Percentiles rank a stretch among this genome's conserved stretches.
phyloP scores from a whole-genome alignment of 805 yeast genomes.

The Blastobotrys attinorum region DNA sequence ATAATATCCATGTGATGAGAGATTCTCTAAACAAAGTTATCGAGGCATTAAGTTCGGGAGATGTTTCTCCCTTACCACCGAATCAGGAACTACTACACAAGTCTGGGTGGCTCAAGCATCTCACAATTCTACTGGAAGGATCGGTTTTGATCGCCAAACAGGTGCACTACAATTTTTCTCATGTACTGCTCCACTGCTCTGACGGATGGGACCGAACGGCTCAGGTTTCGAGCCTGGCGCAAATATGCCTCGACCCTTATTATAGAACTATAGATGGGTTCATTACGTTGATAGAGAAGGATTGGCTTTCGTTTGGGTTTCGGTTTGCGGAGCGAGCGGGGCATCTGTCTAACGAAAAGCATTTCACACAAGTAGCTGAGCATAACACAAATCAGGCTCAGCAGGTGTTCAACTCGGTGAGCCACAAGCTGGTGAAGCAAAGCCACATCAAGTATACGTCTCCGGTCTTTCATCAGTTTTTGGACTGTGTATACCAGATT shows the following conservation, averaged over 20 bases:
- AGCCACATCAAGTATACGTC: constrained; percentile 57
- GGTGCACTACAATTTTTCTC: constrained; percentile 74
- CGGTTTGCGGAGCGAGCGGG: constrained; percentile 78
- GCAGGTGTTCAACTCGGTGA: constrained; percentile 40
- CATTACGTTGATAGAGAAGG: constrained; percentile 78
- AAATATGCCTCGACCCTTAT: constrained; percentile 83
- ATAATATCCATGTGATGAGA: constrained; percentile 91
- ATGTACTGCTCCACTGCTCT: constrained; percentile 84
- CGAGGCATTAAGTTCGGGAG: constrained; percentile 60
- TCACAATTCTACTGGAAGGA: constrained; percentile 60
- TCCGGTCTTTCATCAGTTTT: constrained; percentile 89
- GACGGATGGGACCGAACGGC: constrained; percentile 99
- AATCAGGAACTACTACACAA: constrained; percentile 51
- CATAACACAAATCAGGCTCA: constrained; percentile 31
- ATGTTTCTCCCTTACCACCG: constrained; percentile 43
- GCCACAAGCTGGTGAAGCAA: constrained; percentile 43
- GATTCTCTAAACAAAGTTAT: constrained; percentile 64
- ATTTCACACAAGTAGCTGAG: constrained; percentile 22
- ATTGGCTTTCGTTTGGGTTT: constrained; percentile 94
- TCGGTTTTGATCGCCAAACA: constrained; percentile 74
- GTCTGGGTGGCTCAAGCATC: constrained; percentile 73
- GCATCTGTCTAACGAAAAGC: constrained; percentile 43
- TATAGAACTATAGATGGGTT: constrained; percentile 86
- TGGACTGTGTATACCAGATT: constrained; percentile 83
- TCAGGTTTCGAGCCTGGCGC: constrained; percentile 75